Base-by-base conservation (phyloP, 176 grass and related monocot species). In the Oryza officinalis region DNA sequence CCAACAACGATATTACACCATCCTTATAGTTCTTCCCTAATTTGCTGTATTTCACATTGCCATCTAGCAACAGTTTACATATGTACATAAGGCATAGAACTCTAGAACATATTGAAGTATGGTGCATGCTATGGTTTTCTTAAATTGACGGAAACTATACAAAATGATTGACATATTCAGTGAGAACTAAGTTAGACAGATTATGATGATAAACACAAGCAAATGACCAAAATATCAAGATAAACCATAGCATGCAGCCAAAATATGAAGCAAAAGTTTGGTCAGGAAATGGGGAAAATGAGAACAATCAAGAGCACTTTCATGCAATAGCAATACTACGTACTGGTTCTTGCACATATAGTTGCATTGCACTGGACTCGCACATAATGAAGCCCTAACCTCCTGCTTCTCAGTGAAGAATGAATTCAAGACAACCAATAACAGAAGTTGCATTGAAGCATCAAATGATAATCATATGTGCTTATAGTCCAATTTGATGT, bases 401-500 rank as follows among this genome's bases (percentile, higher is more conserved):
- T 30, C 46, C 33, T 27, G 30, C 9, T 69, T 77, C 38, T 65
- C 13, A 75, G 74, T n/a, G 22, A 73, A 65, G 23, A 71, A 76
- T 7, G 30, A 35, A 69, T 40, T 31, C 22, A 4, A 35, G 64
- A 69, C 18, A 80, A 35, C 4, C 67, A 50, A 80, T 31, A 80
- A 33, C 18, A 37, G 28, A 69, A 69, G 1, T 37, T 38, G 30
- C 78, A 80, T 31, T 11, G 5, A 25, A 54, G 65, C 20, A 60
- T 79, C 46, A 26, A 70, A 63, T 41, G 80, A 22, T 61, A 6
- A 43, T 70, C 47, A 43, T 72, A 71, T 11, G 23, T 86, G 67
- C 47, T 65, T 89, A 18, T 77, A 54, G 65, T 85, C 72, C 83
- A 77, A 32, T 89, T 89, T 89, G 83, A 54, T 86, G 44, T 5